Base-by-base conservation (phyloP, 2,329 filamentous ascomycete genomes). In the Alternaria longipes region DNA sequence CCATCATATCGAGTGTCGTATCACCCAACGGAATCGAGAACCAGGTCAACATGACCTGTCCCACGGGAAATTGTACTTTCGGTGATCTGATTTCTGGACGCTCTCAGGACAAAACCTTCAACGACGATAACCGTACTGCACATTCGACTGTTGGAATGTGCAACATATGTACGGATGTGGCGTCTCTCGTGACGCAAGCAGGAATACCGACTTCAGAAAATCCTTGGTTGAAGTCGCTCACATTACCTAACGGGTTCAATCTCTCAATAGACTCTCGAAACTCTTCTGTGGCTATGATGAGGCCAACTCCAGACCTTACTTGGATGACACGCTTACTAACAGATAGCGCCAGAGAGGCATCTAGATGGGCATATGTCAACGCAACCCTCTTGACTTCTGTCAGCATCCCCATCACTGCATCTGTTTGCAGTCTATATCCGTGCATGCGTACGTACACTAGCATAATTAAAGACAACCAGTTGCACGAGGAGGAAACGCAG, bases 351-450 rank as follows among this genome's bases (percentile, higher is more conserved):
- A 36, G 41, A n/a, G 24, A 30, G 18, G 34, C 44, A 34, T 55
- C 52, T 11, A 30, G 52, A 45, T 55, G 52, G 52, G 52, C 41
- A 2, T 55, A 55, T n/a, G 20, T 55, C 26, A 55, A 46, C 30
- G 41, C 41, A 6, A 55, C 52, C 9, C n/a, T 45, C 28, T 38
- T 18, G 8, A 32, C 18, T 20, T 47, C 5, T 4, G 22, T 5
- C 4, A 46, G 44, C 12, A 18, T 5, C 6, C 44, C 44, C n/a
- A 20, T 20, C 26, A 20, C 44, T 28, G 26, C 44, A 5, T 47
- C 44, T 8, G 26, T 32, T 3, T 47, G 44, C 26, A 47, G 16
- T 8, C 26, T 47, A 0, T 47, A 47, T 4, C 26, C 26, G 18
- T 32, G 44, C 11, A n/a, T 30, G 1, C 44, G 44, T n/a, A 47